These are phyloP conservation scores for Purshia tridentata DNA, from an alignment of 306 rosid species.

Conservation along the genomic window DNA sequence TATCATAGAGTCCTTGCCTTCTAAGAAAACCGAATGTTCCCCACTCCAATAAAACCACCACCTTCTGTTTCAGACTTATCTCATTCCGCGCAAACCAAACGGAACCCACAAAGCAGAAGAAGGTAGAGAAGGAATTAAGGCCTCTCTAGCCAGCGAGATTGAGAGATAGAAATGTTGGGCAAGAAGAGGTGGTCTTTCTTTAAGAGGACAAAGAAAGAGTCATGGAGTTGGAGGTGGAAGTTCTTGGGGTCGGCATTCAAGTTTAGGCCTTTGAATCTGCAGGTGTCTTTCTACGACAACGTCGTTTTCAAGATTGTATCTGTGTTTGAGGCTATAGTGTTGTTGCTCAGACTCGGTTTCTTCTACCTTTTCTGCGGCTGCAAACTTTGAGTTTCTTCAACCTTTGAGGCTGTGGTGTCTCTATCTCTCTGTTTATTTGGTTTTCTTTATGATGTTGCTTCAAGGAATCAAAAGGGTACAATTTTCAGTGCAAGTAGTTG, in stretches of 20 bases:
- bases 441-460: background rate
- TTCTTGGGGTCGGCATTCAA: conserved; percentile 48
- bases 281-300: conserved; percentile 45
- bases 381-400: conserved; percentile 34
- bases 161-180: conserved; percentile 11
- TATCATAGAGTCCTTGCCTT: conserved; percentile 3
- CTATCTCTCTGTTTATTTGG: background rate
- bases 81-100: background rate
- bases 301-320: conserved; percentile 59
- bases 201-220: conserved; percentile 48
- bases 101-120: background rate
- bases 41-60: conserved; percentile 8
- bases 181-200: conserved; percentile 50
- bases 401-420: background rate
- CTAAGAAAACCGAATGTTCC: conserved; percentile 21
- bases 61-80: background rate
- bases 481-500: background rate
- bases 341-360: conserved; percentile 37
- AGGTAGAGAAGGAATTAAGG: background rate
- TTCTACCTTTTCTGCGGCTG: conserved; percentile 75
- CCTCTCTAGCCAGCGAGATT: background rate
- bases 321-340: conserved; percentile 51
- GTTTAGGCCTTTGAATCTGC: conserved; percentile 42
- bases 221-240: conserved; percentile 45
- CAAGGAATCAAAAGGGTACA: background rate